Evolutionary conservation across 176 grass and related monocot species (phyloP), one percentile per base, ranked within the genome.

Genomic region (Oryza glumipatula): DNA sequence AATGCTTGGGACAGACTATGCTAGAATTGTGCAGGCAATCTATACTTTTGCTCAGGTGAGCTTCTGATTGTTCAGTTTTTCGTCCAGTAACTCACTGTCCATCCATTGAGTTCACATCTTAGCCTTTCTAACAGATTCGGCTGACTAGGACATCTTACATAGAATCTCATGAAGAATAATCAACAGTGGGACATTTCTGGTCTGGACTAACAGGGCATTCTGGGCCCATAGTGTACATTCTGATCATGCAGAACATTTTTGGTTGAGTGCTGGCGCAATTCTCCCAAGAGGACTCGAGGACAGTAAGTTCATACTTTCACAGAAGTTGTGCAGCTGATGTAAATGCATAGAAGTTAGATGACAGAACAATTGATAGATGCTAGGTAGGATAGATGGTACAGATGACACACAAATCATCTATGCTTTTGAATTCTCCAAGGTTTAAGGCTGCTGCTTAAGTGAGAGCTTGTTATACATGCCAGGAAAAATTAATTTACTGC

Each of bases 1-100:
- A 73, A 98, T 98, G 93, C 88, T 98, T 11, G 96, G 93, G 14
- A 98, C 93, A 4, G 96, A 98, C 86, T 96, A 96, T 92, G 96
- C 93, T 74, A 89, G 96, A 54, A 96, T 98, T 78, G 82, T 95
- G 45, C 91, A 92, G 72, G 96, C 93, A 89, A 92, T 98, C 68
- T 96, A 91, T 86, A 89, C 91, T 45, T 94, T 96, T 79, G 91
- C 96, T 33, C 96, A 96, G 96, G 96, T 98, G 70, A 88, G 56
- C 48, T 48, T 83, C 16, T 23, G 4, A 56, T 22, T 70, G 32
- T 88, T 23, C 74, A 33, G 65, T 51, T 39, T 11, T 76, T 63
- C 32, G 14, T 15, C 14, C n/a, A 32, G 48, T 79, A 12, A 32
- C 46, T 86, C 72, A 36, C 36, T 38, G 5, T 38, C 39, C 33